Evolutionary conservation across 208 protist species (phyloP).

Genomic region (Trypanosoma cruzi): DNA sequence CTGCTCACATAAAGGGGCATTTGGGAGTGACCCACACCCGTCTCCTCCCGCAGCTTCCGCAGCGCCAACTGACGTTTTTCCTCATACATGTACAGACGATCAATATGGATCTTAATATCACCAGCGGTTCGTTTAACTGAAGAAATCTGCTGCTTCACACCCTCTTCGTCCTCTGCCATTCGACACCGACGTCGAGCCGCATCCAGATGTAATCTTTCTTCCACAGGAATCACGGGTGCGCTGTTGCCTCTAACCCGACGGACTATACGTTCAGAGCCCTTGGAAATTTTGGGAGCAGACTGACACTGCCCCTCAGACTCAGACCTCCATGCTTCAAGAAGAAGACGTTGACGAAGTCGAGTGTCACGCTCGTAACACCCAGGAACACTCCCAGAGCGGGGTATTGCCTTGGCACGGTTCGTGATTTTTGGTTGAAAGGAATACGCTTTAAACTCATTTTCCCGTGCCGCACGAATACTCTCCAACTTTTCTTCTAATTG

Average conservation of each 20-base stretch:
- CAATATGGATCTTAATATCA: slow-evolving; percentile 57
- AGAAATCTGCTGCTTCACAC: background rate
- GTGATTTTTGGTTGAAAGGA: slow-evolving; percentile 63
- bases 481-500: slow-evolving; percentile 26
- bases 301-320: slow-evolving; percentile 26
- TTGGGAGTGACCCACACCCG: slow-evolving; percentile 7
- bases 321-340: slow-evolving; percentile 49
- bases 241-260: slow-evolving; percentile 35
- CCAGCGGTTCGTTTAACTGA: slow-evolving; percentile 19
- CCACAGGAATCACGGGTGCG: slow-evolving; percentile 29
- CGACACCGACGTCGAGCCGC: slow-evolving; percentile 26
- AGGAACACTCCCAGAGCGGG: slow-evolving; percentile 14
- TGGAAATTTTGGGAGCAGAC: slow-evolving; percentile 43
- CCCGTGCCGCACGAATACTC: slow-evolving; percentile 20
- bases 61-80: slow-evolving; percentile 39
- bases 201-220: slow-evolving; percentile 56
- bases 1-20: slow-evolving; percentile 36
- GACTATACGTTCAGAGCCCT: slow-evolving; percentile 47
- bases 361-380: slow-evolving; percentile 11
- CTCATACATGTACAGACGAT: slow-evolving; percentile 51
- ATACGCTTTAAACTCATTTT: slow-evolving; percentile 29
- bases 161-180: slow-evolving; percentile 23
- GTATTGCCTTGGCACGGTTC: slow-evolving; percentile 20
- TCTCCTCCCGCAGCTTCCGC: slow-evolving; percentile 37
- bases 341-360: slow-evolving; percentile 39